Percentiles rank a stretch among this genome's conserved stretches.
Evolutionary conservation across 164 flowering plant species (phyloP).

Genomic region (Amborella trichopoda): DNA sequence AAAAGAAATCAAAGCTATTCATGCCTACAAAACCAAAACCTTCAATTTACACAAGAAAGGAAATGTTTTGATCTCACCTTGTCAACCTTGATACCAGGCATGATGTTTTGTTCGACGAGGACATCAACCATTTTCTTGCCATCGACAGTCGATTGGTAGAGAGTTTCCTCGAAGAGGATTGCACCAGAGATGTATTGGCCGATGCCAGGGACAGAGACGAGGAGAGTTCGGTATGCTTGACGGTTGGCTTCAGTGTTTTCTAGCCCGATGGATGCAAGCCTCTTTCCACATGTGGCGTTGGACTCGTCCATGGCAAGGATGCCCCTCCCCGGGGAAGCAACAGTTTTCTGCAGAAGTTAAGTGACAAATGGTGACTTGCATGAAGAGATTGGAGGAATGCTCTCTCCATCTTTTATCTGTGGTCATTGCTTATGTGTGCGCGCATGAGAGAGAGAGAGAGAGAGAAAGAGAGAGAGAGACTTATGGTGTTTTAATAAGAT

Average conservation of each 20-base stretch:
- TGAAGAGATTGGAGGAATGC: too few relatives aligned
- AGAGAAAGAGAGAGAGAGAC: background rate
- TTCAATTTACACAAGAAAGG: too few relatives aligned
- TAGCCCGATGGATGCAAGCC: constrained; percentile 8
- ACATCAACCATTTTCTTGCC: constrained; percentile 16
- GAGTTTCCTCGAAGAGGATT: constrained; percentile 8
- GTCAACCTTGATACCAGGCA: constrained; percentile 14
- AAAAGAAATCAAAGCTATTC: too few relatives aligned
- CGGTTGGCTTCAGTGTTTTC: constrained; percentile 13
- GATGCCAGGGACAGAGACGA: constrained; percentile 8
- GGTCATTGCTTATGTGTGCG: too few relatives aligned
- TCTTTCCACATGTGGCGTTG: constrained; percentile 13
- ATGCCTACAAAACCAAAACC: too few relatives aligned
- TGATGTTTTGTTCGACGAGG: constrained; percentile 7
- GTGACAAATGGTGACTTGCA: too few relatives aligned
- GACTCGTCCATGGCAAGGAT: constrained; percentile 12
- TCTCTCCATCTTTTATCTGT: too few relatives aligned
- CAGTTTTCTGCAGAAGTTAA: constrained; percentile 7
- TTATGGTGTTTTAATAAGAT: too few relatives aligned
- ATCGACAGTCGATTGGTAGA: constrained; percentile 5
- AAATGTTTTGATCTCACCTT: too few relatives aligned
- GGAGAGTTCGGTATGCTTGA: constrained; percentile 12
- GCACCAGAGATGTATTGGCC: constrained; percentile 10
- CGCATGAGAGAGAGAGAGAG: background rate
- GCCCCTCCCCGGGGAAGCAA: constrained; percentile 13